Percentiles rank a stretch among this genome's conserved stretches.
Evolutionary conservation across 768 basidiomycete species (phyloP).

Genomic region (Paxillus involutus): DNA sequence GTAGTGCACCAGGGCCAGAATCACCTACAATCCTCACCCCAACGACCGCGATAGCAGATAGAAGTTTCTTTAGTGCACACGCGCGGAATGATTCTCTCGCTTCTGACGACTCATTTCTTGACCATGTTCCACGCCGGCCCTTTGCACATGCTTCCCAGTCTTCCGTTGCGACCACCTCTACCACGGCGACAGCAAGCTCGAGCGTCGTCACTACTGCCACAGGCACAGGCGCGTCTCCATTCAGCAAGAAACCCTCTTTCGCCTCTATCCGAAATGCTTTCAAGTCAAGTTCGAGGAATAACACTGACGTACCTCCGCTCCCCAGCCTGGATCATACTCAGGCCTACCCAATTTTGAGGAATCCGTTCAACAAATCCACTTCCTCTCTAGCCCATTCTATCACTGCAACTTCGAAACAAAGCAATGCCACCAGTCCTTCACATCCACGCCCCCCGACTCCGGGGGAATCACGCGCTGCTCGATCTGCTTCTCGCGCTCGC

Average conservation of each 20-base stretch:
- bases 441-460: constrained; percentile 61
- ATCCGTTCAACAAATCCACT: constrained; percentile 80
- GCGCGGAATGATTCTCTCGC: constrained; percentile 75
- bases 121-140: constrained; percentile 55
- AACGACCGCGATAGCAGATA: constrained; percentile 41
- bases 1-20: constrained; percentile 53
- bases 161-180: constrained; percentile 56
- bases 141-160: constrained; percentile 74
- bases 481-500: constrained; percentile 45
- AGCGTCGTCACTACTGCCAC: not conserved
- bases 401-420: constrained; percentile 37
- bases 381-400: constrained; percentile 65
- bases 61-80: constrained; percentile 61
- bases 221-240: constrained; percentile 39
- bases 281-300: constrained; percentile 57
- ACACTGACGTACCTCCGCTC: constrained; percentile 69
- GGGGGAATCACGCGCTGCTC: constrained; percentile 35
- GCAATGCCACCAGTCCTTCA: constrained; percentile 48
- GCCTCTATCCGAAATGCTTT: constrained; percentile 87
- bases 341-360: constrained; percentile 70
- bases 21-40: constrained; percentile 66
- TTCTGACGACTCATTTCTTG: constrained; percentile 73
- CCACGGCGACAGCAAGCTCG: constrained; percentile 10
- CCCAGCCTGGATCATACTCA: constrained; percentile 64
- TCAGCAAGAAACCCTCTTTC: constrained; percentile 81